Conservation (phyloP, 495 filamentous ascomycete genomes). For the Neurospora sublineolata region DNA sequence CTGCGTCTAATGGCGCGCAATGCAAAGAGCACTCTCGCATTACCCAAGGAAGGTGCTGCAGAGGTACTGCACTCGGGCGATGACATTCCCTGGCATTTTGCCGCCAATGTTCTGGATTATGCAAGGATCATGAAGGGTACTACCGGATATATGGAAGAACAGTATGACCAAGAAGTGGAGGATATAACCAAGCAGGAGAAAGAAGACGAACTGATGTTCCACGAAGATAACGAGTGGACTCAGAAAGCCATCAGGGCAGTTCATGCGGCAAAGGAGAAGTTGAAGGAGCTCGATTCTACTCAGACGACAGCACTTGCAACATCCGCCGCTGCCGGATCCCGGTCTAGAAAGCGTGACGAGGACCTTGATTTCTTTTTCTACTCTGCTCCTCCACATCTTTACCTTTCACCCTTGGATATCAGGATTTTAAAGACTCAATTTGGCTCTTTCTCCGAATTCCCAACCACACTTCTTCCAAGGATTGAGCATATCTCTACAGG, state of each 20-base stretch:
- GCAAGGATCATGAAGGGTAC: conserved; percentile 92
- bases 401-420: conserved; percentile 88
- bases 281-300: conserved; percentile 27
- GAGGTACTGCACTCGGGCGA: conserved; percentile 55
- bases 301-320: conserved; percentile 4
- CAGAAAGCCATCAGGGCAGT: conserved; percentile 67
- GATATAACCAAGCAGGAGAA: conserved; percentile 63
- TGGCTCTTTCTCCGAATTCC: conserved; percentile 71
- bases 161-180: conserved; percentile 68
- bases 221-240: conserved; percentile 86
- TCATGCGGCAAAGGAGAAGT: conserved; percentile 57
- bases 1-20: conserved; percentile 71
- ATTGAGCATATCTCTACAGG: conserved; percentile 88
- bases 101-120: conserved; percentile 88
- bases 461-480: conserved; percentile 77
- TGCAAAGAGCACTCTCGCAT: conserved; percentile 68
- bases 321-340: not conserved
- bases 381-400: conserved; percentile 78
- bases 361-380: conserved; percentile 67
- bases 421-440: conserved; percentile 87
- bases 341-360: conserved; percentile 17
- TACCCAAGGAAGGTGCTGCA: conserved; percentile 68
- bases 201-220: conserved; percentile 88
- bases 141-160: conserved; percentile 70
- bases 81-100: conserved; percentile 87